Base-by-base conservation (phyloP, 768 basidiomycete genomes). In the Hydnum rufescens region DNA sequence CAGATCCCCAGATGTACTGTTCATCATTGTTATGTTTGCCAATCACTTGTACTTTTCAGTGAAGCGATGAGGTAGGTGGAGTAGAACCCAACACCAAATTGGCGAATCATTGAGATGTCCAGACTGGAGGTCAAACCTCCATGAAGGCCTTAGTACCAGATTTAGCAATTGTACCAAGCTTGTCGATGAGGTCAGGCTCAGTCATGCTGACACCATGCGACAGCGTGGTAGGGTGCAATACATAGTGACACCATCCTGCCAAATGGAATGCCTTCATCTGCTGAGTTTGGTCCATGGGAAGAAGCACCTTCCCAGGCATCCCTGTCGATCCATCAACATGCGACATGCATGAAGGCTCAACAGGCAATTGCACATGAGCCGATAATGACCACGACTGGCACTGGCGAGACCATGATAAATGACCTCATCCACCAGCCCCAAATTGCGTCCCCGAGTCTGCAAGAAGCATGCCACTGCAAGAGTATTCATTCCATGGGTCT, bases 1-100 rank as follows among this genome's bases (percentile, higher is more conserved):
- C 84, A n/a, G 93, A 99, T 75, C 97, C 93, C 95, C 93, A 99
- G 69, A 99, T 92, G 73, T 99, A 96, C 69, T 97, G 93, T 71
- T 97, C 95, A 66, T 97, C 93, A 62, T 97, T 92, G 63, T 99
- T 97, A 76, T 99, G 90, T 72, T 99, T 99, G 58, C 92, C 89
- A 69, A 95, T 82, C 65, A 99, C 89, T 68, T 95, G 90, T 2
- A 99, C 93, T 59, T 82, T 82, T 71, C 97, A n/a, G n/a, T n/a
- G n/a, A 92, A 60, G 93, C 92, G 59, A 99, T 90, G 61, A 99
- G 87, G 77, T 97, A 97, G 16, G 87, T 86, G 47, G 93, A 96
- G 79, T 99, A 97, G 81, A 97, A 97, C 73, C 93, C 93, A 67
- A 99, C 93, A 90, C 93, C 88, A 69, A 93, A 93, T 73, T n/a